Evolutionary conservation across 1,284 basidiomycete species (phyloP).

Genomic region (Tylopilus orsonianus): DNA sequence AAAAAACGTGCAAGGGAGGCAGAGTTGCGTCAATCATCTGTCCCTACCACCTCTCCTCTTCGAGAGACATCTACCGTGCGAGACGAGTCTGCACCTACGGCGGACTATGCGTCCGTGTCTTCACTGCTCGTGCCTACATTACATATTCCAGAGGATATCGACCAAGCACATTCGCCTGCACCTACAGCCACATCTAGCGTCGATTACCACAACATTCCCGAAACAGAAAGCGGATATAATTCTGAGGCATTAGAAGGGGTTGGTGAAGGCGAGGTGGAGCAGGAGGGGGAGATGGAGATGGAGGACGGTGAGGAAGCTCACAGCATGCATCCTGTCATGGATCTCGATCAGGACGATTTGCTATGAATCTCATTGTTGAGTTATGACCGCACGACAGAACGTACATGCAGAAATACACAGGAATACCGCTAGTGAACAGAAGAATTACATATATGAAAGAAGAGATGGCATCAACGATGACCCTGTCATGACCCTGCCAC

Average conservation of each 20-base stretch:
- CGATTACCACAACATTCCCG: slow-evolving; percentile 37
- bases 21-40: slow-evolving; percentile 27
- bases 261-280: slow-evolving; percentile 30
- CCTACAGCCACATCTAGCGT: slow-evolving; percentile 49
- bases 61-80: slow-evolving; percentile 29
- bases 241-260: slow-evolving; percentile 39
- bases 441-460: background rate
- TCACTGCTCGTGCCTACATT: slow-evolving; percentile 23
- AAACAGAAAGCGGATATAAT: slow-evolving; percentile 48
- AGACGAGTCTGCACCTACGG: slow-evolving; percentile 17
- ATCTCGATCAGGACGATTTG: slow-evolving; percentile 29
- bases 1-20: slow-evolving; percentile 47
- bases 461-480: slow-evolving; percentile 11
- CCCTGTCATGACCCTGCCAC: slow-evolving; percentile 15
- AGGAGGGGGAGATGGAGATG: slow-evolving; percentile 27
- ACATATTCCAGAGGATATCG: slow-evolving; percentile 24
- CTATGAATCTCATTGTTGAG: slow-evolving; percentile 16
- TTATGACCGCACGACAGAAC: background rate
- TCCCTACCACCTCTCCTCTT: slow-evolving; percentile 29
- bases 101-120: slow-evolving; percentile 25
- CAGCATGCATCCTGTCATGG: slow-evolving; percentile 28
- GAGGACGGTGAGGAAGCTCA: slow-evolving; percentile 25
- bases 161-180: slow-evolving; percentile 46
- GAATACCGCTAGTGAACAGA: background rate
- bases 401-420: slow-evolving; percentile 2